Evolutionary conservation across 345 rosid genomes (phyloP), one percentile per base, ranked within the genome.

Genomic region (Nephelium lappaceum): DNA sequence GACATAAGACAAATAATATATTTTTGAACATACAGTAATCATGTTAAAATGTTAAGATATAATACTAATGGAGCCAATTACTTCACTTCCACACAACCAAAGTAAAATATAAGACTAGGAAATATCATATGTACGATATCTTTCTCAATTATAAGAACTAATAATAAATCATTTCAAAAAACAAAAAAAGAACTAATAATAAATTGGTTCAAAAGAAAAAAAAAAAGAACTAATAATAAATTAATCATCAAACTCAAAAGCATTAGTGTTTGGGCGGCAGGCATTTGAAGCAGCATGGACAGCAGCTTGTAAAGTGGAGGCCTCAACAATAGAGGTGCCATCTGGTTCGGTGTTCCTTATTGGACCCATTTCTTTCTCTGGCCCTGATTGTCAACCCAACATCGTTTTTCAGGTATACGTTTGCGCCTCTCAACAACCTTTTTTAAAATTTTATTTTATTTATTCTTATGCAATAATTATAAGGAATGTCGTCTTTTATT

Each of bases 241-340:
- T 6, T 6, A 1, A 21, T 58, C 10, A n/a, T 58, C 63, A 58
- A 58, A 58, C 63, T 58, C 25, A 58, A 58, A 19, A 58, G 25
- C n/a, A 23, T 58, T 21, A 6, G 1, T 60, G 23, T 19, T 60
- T 53, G 58, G n/a, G 58, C 0, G 11, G 71, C 89, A 94, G 98
- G 98, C 97, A 68, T 91, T 95, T 78, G 88, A 79, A 82, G 90
- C 90, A 74, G 81, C 92, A 31, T 95, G 98, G 98, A 78, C 61
- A 41, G 93, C 81, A 78, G 93, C 97, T 78, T 95, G 98, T 80
- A 86, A 83, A 79, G 87, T 84, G 42, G 87, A 75, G 60, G 88
- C 82, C 36, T 91, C 97, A 19, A 89, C 88, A 14, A 72, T 93
- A 74, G 51, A 87, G 75, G 91, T 93, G 80, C 98, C 97, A 74